Percentiles rank a stretch among this genome's conserved stretches.
Evolutionary conservation across 228 moss, liverwort and hornwort species (phyloP).

Genomic region (Sphagnum magellanicum): DNA sequence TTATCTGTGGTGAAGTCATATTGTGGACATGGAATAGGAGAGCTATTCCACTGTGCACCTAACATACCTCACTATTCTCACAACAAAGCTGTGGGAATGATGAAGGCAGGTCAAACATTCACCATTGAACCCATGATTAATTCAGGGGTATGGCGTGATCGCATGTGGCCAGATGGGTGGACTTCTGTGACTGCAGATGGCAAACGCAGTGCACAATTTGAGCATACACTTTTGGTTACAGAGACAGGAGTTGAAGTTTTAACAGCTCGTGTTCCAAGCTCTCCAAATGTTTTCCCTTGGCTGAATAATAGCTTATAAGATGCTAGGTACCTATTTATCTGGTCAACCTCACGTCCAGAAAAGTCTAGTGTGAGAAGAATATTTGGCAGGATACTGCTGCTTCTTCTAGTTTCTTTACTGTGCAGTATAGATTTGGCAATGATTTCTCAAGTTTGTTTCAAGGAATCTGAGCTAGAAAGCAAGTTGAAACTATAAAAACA

Average conservation of each 20-base stretch:
- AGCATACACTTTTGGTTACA: conserved; percentile 95
- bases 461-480: no score
- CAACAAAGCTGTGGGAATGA: conserved; percentile 98
- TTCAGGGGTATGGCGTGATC: conserved; percentile 82
- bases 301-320: conserved; percentile 7
- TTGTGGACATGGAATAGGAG: conserved; percentile 96
- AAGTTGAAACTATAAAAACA: no score
- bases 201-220: conserved; percentile 94
- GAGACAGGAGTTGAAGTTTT: conserved; percentile 88
- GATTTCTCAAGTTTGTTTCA: no score
- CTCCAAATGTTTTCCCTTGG: conserved; percentile 91
- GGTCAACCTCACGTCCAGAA: no score
- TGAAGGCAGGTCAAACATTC: conserved; percentile 97
- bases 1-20: conserved; percentile 94
- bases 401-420: no score
- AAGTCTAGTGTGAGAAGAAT: no score
- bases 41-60: conserved; percentile 98
- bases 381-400: no score
- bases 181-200: conserved; percentile 72
- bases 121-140: conserved; percentile 99
- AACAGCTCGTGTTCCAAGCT: conserved; percentile 82
- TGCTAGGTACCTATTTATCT: no score
- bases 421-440: no score
- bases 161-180: conserved; percentile 99
- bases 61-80: conserved; percentile 94